Evolutionary conservation across 2,329 filamentous ascomycete species (phyloP), one percentile per base, ranked within the genome.

Genomic region (Penicillium frequentans): DNA sequence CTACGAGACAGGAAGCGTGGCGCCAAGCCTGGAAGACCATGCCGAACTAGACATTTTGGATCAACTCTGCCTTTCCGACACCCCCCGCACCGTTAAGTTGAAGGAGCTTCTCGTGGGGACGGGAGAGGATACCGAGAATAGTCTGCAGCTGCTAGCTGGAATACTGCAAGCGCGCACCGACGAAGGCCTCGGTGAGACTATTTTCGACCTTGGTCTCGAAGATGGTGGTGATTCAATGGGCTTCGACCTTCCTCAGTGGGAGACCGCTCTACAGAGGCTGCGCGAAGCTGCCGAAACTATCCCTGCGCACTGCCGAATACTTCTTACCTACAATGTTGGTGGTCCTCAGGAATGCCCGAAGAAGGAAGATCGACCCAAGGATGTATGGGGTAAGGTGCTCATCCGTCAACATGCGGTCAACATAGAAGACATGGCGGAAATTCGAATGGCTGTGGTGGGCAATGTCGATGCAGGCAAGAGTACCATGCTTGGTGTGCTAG

Each of bases 381-480:
- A 87, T 52, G 89, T 87, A 63, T 90, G 86, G 61, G 92, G 93
- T n/a, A 98, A 96, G 73, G 74, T 97, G 49, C 84, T 98, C 67
- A 84, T 98, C 58, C 86, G 95, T 39, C 87, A 89, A 69, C 79
- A 84, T 23, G 91, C 93, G 3, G 79, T 82, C 21, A 88, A 83
- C 13, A 84, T 91, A 5, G 92, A 98, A 71, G 87, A 96, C 56
- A 90, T 96, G 26, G 96, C 97, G 59, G 95, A 99, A 81, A 96
- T 93, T 10, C 81, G 95, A 65, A 96, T 99, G 77, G 95, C 93
- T 1, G 95, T 99, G 0, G 95, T 99, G 8, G 95, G 95, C 49
- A 99, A 99, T 79, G 91, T 99, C 54, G 95, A 99, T 73, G 95
- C 95, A 10, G 95, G 95, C 0, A 99, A 99, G 78, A 96, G 91